Base-by-base conservation (phyloP, 768 basidiomycete species). In the Boletus insuetus region DNA sequence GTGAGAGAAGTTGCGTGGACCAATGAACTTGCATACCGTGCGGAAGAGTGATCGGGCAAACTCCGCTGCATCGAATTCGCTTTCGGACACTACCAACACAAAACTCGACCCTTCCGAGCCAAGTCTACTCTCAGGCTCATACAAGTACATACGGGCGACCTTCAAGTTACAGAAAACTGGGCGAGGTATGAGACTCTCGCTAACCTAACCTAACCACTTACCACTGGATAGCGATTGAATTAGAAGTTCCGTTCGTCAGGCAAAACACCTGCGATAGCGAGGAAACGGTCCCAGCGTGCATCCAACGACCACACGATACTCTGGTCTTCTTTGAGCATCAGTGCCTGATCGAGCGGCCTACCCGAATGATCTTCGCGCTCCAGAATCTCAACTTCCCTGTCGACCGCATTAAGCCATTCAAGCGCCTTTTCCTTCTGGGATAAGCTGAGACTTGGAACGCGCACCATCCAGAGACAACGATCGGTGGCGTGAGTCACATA, bases 401-500 rank as follows among this genome's bases (percentile, higher is more conserved):
- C 71, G 38, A 89, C 66, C 10, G 69, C 72, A 46, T 78, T 67
- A 3, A 89, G 69, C 86, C 86, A 91, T 4, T 62, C 69, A 37
- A 77, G 75, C 0, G 86, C 84, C n/a, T 81, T 62, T 3, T 66
- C 64, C 16, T 73, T 66, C 60, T 90, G 81, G 11, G 76, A 63
- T 1, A 71, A 53, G 13, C 72, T 69, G 41, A 90, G 67, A n/a
- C 62, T 65, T 4, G 84, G 80, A 3, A 76, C 58, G 17, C 84
- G 77, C 24, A 88, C 68, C 6, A 82, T 75, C 82, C 88, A 90
- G 9, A 91, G 54, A n/a, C 72, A 55, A 9, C 84, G 75, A 61
- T 92, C 89, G 2, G 80, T 79, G 2, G 74, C 85, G 63, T 91
- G 89, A 0, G 87, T 89, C 9, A 90, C 84, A 58, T 83, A 83